Base-by-base conservation (phyloP, 805 yeast genomes). In the Kazachstania kunashirensis region DNA sequence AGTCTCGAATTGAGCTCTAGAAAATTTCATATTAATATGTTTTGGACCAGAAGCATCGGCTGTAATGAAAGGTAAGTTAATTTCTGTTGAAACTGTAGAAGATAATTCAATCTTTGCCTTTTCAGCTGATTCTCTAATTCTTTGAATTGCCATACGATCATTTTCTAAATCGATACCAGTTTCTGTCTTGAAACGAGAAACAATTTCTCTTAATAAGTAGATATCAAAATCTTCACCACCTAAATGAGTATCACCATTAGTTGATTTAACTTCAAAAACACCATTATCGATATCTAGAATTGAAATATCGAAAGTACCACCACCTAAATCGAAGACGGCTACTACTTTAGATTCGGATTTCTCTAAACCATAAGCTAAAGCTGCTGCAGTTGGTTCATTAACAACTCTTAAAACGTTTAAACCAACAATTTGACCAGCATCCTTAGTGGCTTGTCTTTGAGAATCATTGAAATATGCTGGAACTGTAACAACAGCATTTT, bases 271-370 rank as follows among this genome's bases (percentile, higher is more conserved):
- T 74, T 86, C 96, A 57, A 86, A 86, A 50, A 86, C 96, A 74
- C 96, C 96, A 61, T 86, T 85, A 69, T 88, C 95, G 55, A 86
- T 88, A 73, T 88, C 96, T 61, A 86, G 75, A 62, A 86, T 84
- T 53, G 96, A 86, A 67, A 86, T 81, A 81, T 86, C 96, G 63
- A 86, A 86, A 57, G 96, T 86, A 78, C 96, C 96, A 66, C 96
- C 96, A 78, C 96, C 96, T 59, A 86, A 75, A 69, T 86, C 96
- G 70, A 88, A 86, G 49, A 86, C 96, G 45, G 96, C 96, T 53
- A 86, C 94, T 45, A 82, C 81, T 67, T 78, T 79, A 57, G 78
- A 72, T 51, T 73, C 79, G 27, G 66, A 53, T 71, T 81, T 82
- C 69, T 85, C 95, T 57, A 85, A 71, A 69, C 96, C 96, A 66